These are phyloP conservation scores for Pigoraptor vietnamica DNA, from an alignment of 78 protist species.

Conservation along the genomic window DNA sequence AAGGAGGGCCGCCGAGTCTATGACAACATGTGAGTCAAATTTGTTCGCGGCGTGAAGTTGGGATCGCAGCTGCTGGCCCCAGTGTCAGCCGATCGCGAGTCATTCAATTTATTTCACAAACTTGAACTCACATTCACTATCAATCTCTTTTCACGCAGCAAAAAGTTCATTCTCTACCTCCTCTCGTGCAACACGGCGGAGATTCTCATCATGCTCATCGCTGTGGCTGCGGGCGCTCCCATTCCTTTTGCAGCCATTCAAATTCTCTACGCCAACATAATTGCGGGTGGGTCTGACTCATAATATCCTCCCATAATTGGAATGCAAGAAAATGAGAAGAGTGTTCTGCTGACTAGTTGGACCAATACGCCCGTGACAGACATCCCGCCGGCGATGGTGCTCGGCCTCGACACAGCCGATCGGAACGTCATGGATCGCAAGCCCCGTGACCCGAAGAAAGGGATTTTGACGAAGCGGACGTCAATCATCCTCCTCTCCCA, in stretches of 20 bases:
- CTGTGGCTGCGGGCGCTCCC: background rate
- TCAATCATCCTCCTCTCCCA: background rate
- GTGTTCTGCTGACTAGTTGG: too few species aligned
- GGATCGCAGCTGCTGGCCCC: too few species aligned
- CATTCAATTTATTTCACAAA: too few species aligned
- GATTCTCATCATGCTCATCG: background rate
- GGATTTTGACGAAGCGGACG: background rate
- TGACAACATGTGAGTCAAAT: constrained; percentile 78
- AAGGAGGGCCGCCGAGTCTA: constrained; percentile 87
- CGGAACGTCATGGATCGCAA: background rate
- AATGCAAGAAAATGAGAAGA: too few species aligned
- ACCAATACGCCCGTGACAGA: too few species aligned
- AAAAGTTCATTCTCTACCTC: background rate
- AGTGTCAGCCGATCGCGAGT: too few species aligned
- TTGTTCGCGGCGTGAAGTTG: too few species aligned
- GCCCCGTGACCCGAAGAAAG: background rate
- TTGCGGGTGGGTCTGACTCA: too few species aligned
- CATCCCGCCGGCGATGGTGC: background rate
- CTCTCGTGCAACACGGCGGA: background rate
- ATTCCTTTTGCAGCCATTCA: background rate
- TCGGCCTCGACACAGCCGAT: background rate
- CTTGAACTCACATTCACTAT: too few species aligned
- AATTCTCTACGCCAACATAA: background rate
- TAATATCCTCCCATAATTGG: too few species aligned
- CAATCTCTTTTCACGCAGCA: too few species aligned